Evolutionary conservation across 2,329 filamentous ascomycete genomes (phyloP).

Genomic region (Apiospora aurea): DNA sequence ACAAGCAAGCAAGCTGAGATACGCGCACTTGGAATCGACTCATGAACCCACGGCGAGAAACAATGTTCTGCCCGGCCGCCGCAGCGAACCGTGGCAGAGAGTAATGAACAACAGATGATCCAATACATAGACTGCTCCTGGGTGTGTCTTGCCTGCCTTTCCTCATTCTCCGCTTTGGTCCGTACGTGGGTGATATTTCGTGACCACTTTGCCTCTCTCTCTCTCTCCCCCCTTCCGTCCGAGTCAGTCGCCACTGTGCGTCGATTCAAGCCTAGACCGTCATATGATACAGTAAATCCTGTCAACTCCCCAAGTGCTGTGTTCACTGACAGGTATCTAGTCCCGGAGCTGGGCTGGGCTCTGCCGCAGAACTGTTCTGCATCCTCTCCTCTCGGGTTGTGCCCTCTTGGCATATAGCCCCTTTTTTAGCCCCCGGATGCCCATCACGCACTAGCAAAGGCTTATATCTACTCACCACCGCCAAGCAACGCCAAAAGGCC

Average conservation of each 20-base stretch:
- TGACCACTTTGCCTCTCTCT: too few relatives aligned
- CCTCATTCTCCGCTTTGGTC: too few relatives aligned
- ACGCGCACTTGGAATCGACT: not conserved
- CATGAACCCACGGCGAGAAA: not conserved
- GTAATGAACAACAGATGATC: not conserved
- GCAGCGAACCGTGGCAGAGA: not conserved
- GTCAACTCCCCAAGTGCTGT: not conserved
- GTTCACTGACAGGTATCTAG: slow-evolving; percentile 2
- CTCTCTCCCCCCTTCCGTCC: too few relatives aligned
- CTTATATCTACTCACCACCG: not conserved
- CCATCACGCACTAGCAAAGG: not conserved
- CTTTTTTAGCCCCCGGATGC: not conserved
- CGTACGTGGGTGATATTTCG: not conserved
- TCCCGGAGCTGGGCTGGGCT: not conserved
- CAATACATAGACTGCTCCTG: not conserved
- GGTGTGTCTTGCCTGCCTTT: too few relatives aligned
- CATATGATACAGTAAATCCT: not conserved
- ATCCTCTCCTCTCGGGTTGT: not conserved
- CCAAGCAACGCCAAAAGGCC: not conserved
- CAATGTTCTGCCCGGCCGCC: not conserved
- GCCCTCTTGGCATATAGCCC: not conserved
- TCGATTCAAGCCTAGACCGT: slow-evolving; percentile 3
- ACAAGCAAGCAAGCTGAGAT: not conserved
- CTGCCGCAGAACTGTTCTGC: not conserved
- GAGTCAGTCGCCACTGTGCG: not conserved